These are phyloP conservation scores for Tylopilus sp. DNA, from an alignment of 768 basidiomycete species.

Conservation along the genomic window DNA sequence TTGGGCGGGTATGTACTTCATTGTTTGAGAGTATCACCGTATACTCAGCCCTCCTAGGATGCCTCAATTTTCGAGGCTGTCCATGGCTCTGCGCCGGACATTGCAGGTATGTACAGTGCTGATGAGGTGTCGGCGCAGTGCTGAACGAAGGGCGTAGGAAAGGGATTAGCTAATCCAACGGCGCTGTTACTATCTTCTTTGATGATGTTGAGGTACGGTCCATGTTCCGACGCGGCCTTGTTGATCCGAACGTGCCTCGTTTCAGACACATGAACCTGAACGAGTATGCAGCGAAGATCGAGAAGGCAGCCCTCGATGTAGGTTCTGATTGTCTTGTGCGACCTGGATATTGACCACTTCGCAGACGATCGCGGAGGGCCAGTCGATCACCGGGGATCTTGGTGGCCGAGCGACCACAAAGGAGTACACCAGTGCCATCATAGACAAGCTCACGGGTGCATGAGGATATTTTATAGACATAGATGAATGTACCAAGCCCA, in stretches of 20 bases:
- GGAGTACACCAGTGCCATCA: conserved; percentile 88
- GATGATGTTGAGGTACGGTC: conserved; percentile 91
- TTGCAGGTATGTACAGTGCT: conserved; percentile 62
- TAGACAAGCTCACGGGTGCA: conserved; percentile 54
- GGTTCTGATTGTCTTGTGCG: conserved; percentile 29
- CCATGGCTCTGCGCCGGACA: conserved; percentile 99
- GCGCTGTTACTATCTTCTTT: conserved; percentile 90
- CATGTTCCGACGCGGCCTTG: conserved; percentile 10
- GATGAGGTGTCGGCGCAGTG: background rate
- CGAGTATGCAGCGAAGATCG: conserved; percentile 83
- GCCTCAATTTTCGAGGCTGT: conserved; percentile 99
- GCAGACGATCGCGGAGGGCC: conserved; percentile 97
- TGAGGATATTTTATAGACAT: conserved; percentile 14
- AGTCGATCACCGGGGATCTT: conserved; percentile 90
- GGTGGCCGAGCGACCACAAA: conserved; percentile 89
- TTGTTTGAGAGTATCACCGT: conserved; percentile 2
- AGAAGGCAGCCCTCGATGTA: conserved; percentile 86
- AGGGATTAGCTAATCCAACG: conserved; percentile 98
- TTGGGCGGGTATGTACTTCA: conserved; percentile 68
- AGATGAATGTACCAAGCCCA: conserved; percentile 12
- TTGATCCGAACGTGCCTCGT: conserved; percentile 24
- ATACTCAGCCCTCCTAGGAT: conserved; percentile 51
- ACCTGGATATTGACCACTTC: conserved; percentile 7
- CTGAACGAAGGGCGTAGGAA: conserved; percentile 44
- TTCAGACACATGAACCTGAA: conserved; percentile 88